Conservation (phyloP, 164 flowering plant species). For the Vitis riparia region DNA sequence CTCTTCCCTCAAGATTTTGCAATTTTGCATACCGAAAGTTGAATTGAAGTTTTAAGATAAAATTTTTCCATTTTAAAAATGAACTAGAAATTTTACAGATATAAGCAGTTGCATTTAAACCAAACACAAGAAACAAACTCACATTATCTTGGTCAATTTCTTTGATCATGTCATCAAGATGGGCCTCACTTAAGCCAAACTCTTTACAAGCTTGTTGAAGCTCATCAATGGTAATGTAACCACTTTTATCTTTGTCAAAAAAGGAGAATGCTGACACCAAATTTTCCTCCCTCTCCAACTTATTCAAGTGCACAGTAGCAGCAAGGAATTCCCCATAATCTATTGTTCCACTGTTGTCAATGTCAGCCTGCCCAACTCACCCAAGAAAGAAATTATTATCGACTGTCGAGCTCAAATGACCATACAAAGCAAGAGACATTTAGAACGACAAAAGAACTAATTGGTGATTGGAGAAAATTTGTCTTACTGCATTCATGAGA, state of each 20-base stretch:
- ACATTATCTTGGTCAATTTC: constrained; percentile 51
- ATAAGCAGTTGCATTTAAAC: too few relatives aligned
- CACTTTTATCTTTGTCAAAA: constrained; percentile 55
- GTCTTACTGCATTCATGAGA: constrained; percentile 47
- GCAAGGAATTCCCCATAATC: constrained; percentile 57
- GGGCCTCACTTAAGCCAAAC: constrained; percentile 39
- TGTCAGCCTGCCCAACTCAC: constrained; percentile 38
- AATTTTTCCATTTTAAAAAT: too few relatives aligned
- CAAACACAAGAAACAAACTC: constrained; percentile 11
- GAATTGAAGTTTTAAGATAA: too few relatives aligned
- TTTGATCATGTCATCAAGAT: constrained; percentile 47
- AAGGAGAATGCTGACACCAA: constrained; percentile 44
- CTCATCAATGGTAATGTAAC: constrained; percentile 52
- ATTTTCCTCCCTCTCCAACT: constrained; percentile 52
- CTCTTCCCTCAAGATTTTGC: too few relatives aligned
- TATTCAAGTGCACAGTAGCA: constrained; percentile 50
- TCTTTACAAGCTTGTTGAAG: constrained; percentile 55
- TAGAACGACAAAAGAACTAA: background rate
- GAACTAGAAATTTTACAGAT: too few relatives aligned
- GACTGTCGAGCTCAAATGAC: background rate
- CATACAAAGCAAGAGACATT: background rate
- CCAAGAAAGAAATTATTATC: background rate
- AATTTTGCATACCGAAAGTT: too few relatives aligned
- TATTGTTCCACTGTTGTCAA: constrained; percentile 53
- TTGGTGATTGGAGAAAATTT: background rate